Percentiles rank a stretch among this genome's conserved stretches.
Conservation (phyloP, 2,329 filamentous ascomycete species). For the Myriosclerotinia curreyana region DNA sequence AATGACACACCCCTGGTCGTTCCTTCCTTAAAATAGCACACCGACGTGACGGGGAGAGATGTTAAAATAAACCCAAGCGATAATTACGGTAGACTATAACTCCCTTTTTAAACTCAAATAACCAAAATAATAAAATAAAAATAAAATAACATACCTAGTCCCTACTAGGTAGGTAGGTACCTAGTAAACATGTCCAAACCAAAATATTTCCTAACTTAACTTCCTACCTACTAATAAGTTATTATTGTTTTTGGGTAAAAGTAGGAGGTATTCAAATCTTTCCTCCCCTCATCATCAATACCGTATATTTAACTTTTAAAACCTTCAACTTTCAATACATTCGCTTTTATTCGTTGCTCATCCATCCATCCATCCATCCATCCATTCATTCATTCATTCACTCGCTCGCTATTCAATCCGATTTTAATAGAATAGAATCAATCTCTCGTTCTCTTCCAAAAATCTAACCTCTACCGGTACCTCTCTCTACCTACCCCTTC, state of each 20-base stretch:
- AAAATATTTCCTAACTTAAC: no score
- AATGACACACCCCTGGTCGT: neutral
- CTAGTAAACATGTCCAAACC: no score
- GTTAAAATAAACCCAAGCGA: neutral
- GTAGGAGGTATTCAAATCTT: no score
- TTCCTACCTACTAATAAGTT: no score
- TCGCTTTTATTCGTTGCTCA: slow-evolving; percentile 5
- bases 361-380: no score
- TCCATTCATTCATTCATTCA: no score
- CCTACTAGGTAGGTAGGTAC: neutral
- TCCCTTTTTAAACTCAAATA: neutral
- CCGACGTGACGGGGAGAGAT: neutral
- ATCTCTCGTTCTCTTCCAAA: neutral
- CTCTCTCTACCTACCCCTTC: neutral
- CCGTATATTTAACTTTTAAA: no score
- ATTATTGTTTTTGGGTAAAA: no score
- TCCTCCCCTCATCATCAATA: no score
- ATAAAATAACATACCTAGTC: neutral
- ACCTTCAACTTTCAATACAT: slow-evolving; percentile 1
- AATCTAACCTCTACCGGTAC: no score
- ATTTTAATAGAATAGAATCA: no score
- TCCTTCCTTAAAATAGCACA: slow-evolving; percentile 11
- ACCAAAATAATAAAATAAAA: neutral
- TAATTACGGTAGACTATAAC: slow-evolving; percentile 11
- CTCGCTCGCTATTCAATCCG: slow-evolving; percentile 6